Evolutionary conservation across 2,329 filamentous ascomycete species (phyloP), one percentile per base, ranked within the genome.

Genomic region (Aureobasidium lini): DNA sequence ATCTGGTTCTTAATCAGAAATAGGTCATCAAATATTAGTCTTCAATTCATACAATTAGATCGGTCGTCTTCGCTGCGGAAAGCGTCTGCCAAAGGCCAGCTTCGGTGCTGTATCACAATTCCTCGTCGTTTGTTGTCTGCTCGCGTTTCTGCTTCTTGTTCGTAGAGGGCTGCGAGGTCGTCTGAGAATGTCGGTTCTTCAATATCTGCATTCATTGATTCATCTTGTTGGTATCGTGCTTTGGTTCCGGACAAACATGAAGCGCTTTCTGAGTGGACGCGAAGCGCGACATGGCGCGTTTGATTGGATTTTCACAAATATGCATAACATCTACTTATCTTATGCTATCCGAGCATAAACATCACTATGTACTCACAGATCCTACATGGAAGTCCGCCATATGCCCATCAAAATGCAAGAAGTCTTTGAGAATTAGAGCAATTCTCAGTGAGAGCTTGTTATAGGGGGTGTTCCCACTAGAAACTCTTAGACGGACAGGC

Each of bases 81-180:
- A 15, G 73, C 70, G 40, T 81, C 78, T 39, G 64, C 64, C 9
- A 74, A 63, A 46, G 73, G 74, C 76, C 78, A 81, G 60, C 73
- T 73, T 58, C 79, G 71, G 64, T 82, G 76, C 58, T 79, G 78
- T 54, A 82, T 80, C 6, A 81, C 78, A 15, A 78, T 68, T 32
- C 77, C 73, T 49, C 72, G 66, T 43, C 68, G 72, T 16, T 68
- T 77, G 65, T 79, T 78, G 58, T 67, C 69, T 31, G 68, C 68
- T 31, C 66, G 73, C 15, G 70, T 70, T 63, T 81, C 78, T 42
- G 76, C 75, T 63, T 79, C 74, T 46, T 80, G 62, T 43, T 80
- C 78, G 73, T 82, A 59, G 16, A 70, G 60, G 37, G 66, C 68
- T 48, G 64, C 65, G 9, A 69, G 57, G 23, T 69, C 68, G 60